Conservation (phyloP, 176 grass and related monocot species). For the Canna indica region DNA sequence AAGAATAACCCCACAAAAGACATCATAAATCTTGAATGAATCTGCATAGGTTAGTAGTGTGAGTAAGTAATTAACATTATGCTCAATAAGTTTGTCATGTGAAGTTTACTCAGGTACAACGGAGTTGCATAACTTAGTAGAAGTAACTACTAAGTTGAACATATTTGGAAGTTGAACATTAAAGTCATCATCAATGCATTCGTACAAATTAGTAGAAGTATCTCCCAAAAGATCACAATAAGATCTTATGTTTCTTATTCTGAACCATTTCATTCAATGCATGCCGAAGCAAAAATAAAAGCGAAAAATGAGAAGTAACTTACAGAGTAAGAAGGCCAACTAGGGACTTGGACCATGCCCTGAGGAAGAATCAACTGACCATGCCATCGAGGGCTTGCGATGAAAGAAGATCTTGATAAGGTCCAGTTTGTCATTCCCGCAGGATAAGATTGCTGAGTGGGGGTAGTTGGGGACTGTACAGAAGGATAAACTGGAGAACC, state of each 20-base stretch:
- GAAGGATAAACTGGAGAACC: constrained; percentile 59
- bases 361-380: constrained; percentile 83
- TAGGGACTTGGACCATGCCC: constrained; percentile 70
- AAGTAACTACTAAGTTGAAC: not conserved
- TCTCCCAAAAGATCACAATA: not conserved
- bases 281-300: not conserved
- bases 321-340: constrained; percentile 81
- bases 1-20: too few relatives aligned
- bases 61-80: too few relatives aligned
- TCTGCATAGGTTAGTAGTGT: too few relatives aligned
- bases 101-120: not conserved
- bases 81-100: not conserved
- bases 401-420: constrained; percentile 53
- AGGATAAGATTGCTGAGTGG: constrained; percentile 47
- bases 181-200: not conserved
- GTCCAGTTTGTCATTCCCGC: constrained; percentile 47
- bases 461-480: constrained; percentile 50
- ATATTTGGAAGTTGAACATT: not conserved
- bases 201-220: not conserved
- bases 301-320: constrained; percentile 18
- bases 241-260: not conserved
- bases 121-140: not conserved
- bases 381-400: constrained; percentile 77
- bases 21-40: too few relatives aligned
- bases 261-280: too few relatives aligned